Conservation (phyloP, 371 early-diverging fungal genomes). For the Circinella minor region DNA sequence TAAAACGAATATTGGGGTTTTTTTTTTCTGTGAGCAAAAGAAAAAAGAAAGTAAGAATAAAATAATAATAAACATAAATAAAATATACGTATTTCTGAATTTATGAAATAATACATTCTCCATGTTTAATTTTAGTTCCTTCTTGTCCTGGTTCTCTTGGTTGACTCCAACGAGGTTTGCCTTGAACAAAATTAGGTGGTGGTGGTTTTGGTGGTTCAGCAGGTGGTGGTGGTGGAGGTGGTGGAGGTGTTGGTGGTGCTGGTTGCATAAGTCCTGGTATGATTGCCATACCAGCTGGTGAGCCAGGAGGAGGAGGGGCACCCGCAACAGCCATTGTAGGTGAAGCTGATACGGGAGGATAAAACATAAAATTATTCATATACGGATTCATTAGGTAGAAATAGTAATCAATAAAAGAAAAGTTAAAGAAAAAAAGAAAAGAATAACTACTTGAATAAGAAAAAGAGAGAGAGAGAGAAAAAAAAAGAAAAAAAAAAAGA, state of each 20-base stretch:
- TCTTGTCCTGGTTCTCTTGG: slow-evolving; percentile 9
- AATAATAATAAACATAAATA: not conserved
- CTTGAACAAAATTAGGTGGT: slow-evolving; percentile 14
- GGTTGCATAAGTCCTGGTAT: slow-evolving; percentile 21
- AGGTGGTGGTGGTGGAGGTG: not conserved
- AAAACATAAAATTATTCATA: slow-evolving; percentile 6
- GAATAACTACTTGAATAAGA: too few relatives aligned
- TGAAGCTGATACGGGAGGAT: not conserved
- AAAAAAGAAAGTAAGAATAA: too few relatives aligned
- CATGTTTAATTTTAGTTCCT: slow-evolving; percentile 2
- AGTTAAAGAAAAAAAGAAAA: not conserved
- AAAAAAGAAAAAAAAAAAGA: too few relatives aligned
- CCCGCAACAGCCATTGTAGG: not conserved
- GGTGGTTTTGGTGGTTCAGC: slow-evolving; percentile 7
- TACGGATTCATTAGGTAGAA: not conserved
- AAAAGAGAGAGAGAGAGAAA: too few relatives aligned
- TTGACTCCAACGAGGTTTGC: slow-evolving; percentile 5
- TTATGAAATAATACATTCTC: slow-evolving; percentile 13
- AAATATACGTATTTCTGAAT: not conserved
- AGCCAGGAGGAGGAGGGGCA: not conserved
- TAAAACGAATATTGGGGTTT: too few relatives aligned
- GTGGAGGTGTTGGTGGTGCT: slow-evolving; percentile 13
- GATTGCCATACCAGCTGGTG: not conserved
- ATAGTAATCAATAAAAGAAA: not conserved
- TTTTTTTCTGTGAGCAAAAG: too few relatives aligned